Percentiles rank a stretch among this genome's conserved stretches.
Conservation (phyloP, 2,329 filamentous ascomycete genomes). For the Aspergillus eucalypticola region DNA sequence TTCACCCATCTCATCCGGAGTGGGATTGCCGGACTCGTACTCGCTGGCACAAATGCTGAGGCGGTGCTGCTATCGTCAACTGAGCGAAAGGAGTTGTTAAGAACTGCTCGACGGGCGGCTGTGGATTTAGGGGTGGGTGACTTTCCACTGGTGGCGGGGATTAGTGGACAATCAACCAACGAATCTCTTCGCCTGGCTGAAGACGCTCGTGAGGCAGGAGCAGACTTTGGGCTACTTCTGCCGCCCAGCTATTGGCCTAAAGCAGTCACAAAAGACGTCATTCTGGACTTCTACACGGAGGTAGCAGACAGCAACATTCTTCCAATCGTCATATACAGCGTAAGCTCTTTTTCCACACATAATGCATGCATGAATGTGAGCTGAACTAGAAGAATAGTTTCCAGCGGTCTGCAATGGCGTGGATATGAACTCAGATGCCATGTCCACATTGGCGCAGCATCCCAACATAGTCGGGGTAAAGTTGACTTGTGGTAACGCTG, state of each 20-base stretch:
- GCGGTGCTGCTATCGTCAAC: constrained; percentile 44
- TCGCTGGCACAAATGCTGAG: constrained; percentile 52
- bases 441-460: constrained; percentile 59
- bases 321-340: constrained; percentile 51
- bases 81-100: constrained; percentile 47
- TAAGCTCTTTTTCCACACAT: constrained; percentile 15
- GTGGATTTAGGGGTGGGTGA: constrained; percentile 33
- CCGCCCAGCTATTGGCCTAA: constrained; percentile 47
- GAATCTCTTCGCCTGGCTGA: constrained; percentile 45
- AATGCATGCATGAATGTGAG: background rate
- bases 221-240: constrained; percentile 42
- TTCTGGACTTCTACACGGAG: constrained; percentile 41
- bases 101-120: constrained; percentile 42
- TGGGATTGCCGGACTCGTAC: constrained; percentile 48
- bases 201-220: constrained; percentile 43
- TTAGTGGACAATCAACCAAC: constrained; percentile 42
- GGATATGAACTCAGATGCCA: constrained; percentile 58
- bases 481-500: constrained; percentile 72
- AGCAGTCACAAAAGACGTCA: constrained; percentile 35
- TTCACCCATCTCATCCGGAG: constrained; percentile 45
- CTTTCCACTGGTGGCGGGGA: constrained; percentile 46
- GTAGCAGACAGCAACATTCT: constrained; percentile 41
- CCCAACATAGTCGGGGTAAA: constrained; percentile 70
- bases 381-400: constrained; percentile 21
- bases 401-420: constrained; percentile 42